Conservation (phyloP, 140 eudicot species). For the Oenanthe javanica region DNA sequence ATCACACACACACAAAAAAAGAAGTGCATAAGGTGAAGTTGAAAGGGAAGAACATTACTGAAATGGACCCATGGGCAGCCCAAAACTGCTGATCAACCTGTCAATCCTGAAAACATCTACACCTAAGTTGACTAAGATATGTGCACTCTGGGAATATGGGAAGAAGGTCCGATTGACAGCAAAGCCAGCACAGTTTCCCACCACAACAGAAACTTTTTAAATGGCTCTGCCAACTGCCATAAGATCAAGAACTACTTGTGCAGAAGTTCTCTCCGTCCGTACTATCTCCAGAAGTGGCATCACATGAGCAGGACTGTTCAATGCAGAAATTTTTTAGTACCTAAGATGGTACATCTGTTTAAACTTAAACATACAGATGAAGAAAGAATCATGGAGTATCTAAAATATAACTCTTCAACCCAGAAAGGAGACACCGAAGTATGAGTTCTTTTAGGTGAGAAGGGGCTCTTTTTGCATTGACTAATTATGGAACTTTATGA, state of each 20-base stretch:
- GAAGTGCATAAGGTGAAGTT: neutral
- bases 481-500: neutral
- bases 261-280: slow-evolving; percentile 50
- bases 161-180: slow-evolving; percentile 70
- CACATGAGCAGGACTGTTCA: slow-evolving; percentile 65
- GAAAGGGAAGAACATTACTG: slow-evolving; percentile 56
- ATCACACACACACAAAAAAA: neutral
- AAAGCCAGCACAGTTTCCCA: slow-evolving; percentile 57
- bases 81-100: slow-evolving; percentile 46
- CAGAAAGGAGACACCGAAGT: neutral
- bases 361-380: neutral
- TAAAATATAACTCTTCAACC: neutral
- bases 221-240: slow-evolving; percentile 50
- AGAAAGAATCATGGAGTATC: neutral
- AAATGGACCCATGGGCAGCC: slow-evolving; percentile 92
- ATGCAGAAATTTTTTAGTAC: slow-evolving; percentile 10
- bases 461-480: neutral
- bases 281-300: slow-evolving; percentile 84
- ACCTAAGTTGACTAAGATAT: slow-evolving; percentile 52
- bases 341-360: neutral
- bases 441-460: neutral
- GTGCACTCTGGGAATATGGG: slow-evolving; percentile 59
- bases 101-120: slow-evolving; percentile 59
- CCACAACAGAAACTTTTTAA: slow-evolving; percentile 55
- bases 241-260: slow-evolving; percentile 65